phyloP scores from a whole-genome alignment of 2,329 filamentous ascomycete genomes.

The Exserohilum rostratum region DNA sequence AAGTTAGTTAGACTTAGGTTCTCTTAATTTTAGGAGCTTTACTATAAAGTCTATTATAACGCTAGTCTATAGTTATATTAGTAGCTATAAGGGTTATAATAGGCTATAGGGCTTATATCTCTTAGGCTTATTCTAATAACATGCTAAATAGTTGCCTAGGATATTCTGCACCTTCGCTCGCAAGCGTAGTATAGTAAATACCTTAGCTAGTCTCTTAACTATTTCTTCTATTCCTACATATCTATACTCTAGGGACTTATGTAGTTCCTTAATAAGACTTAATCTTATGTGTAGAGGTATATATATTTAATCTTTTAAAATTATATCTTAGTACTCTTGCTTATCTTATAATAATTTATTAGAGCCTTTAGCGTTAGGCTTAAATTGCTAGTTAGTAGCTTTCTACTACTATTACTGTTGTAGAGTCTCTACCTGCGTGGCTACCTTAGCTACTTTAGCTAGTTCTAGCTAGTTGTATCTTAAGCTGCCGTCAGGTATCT shows the following conservation, averaged over 20 bases:
- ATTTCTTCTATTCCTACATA: too few relatives aligned
- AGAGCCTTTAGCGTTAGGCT: not conserved
- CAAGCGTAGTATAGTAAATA: too few relatives aligned
- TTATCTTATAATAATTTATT: not conserved
- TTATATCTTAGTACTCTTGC: not conserved
- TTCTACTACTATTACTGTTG: not conserved
- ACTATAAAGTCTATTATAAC: too few relatives aligned
- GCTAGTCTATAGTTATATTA: not conserved
- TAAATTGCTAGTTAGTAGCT: not conserved
- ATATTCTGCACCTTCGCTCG: too few relatives aligned
- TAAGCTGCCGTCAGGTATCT: too few relatives aligned
- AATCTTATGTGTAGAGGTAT: not conserved
- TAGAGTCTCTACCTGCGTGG: not conserved
- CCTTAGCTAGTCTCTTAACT: too few relatives aligned
- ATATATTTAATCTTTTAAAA: not conserved
- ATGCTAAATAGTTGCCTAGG: too few relatives aligned
- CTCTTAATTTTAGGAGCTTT: not conserved
- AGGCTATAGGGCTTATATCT: not conserved
- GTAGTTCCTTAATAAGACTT: too few relatives aligned
- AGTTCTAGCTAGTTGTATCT: too few relatives aligned
- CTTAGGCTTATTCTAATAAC: not conserved
- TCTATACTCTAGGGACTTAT: too few relatives aligned
- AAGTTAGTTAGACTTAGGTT: not conserved
- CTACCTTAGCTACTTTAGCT: conserved; percentile 1
- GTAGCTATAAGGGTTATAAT: not conserved